These are phyloP conservation scores for Yarrowia sp. DNA, from an alignment of 805 yeast genomes.

Conservation along the genomic window DNA sequence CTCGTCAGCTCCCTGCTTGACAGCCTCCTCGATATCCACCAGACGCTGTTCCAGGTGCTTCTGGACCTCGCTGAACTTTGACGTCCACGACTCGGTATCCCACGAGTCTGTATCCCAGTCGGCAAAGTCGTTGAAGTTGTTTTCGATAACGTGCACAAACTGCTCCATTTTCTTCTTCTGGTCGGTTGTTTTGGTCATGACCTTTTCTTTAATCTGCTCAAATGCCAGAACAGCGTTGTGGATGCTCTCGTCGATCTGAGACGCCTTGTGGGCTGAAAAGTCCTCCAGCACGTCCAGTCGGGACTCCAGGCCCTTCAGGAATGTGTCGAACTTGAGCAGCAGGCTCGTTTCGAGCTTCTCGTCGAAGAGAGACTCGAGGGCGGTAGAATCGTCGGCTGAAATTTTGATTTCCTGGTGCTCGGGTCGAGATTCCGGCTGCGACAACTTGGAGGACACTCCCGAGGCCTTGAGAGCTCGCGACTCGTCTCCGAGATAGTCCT, in stretches of 20 bases:
- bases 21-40: conserved; percentile 47
- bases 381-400: conserved; percentile 2
- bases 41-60: conserved; percentile 49
- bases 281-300: conserved; percentile 49
- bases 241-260: conserved; percentile 48
- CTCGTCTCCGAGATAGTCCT: conserved; percentile 11
- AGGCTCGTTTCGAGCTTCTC: conserved; percentile 16
- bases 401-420: conserved; percentile 25
- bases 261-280: conserved; percentile 46
- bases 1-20: conserved; percentile 38
- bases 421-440: conserved; percentile 7
- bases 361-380: conserved; percentile 20
- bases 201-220: conserved; percentile 47
- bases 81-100: conserved; percentile 42
- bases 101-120: conserved; percentile 37
- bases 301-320: conserved; percentile 41
- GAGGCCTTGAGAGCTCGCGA: conserved; percentile 25
- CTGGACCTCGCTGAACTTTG: conserved; percentile 47
- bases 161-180: conserved; percentile 50
- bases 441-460: not conserved
- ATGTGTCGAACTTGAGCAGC: conserved; percentile 33
- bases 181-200: conserved; percentile 44
- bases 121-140: conserved; percentile 44
- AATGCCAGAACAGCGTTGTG: conserved; percentile 46
- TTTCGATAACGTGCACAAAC: conserved; percentile 47